Base-by-base conservation (phyloP, 1,284 basidiomycete genomes). In the Sphagnurus paluster region DNA sequence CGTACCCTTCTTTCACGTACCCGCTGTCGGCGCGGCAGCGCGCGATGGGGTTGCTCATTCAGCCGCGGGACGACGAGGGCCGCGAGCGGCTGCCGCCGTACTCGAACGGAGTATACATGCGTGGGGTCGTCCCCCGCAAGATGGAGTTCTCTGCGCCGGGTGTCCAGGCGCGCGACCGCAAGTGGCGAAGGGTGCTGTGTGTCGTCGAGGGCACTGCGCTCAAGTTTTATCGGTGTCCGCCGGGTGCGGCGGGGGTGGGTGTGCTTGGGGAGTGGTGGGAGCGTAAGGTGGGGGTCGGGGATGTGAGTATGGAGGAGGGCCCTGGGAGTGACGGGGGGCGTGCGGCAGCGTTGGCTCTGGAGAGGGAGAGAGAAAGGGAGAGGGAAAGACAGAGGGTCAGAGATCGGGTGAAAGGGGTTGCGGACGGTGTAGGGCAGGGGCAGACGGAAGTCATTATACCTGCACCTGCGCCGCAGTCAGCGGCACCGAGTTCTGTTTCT, bases 161-260 rank as follows among this genome's bases (percentile, higher is more conserved):
- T 7, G 74, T 93, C 2, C 92, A 96, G 63, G 86, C 94, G 13
- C 82, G 78, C 61, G 93, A 98, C 61, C 77, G 97, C 28, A 91
- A 91, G 60, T 99, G 96, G 96, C 82, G 87, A 55, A 76, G 90
- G 42, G 82, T 87, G 50, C 80, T 96, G 59, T 91, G 93, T 64
- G 91, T 97, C 53, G 69, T 99, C 32, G 93, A 98, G 61, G 97
- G 96, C 30, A 99, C 96, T 4, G 76, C 78, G 53, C 84, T 99
- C 61, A 79, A 81, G 50, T 77, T 98, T 46, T 99, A 94, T 75
- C 82, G 84, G 57, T 83, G 81, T 53, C 75, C 76, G 16, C 65
- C 71, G 3, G 70, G 72, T 21, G 65, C 67, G 34, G 67, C 70
- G 33, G 75, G 80, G 19, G 77, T 74, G 10, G 71, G 74, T 16